These are phyloP conservation scores for Rhizopus sp. DNA, from an alignment of 371 early-diverging fungal species.

Conservation along the genomic window DNA sequence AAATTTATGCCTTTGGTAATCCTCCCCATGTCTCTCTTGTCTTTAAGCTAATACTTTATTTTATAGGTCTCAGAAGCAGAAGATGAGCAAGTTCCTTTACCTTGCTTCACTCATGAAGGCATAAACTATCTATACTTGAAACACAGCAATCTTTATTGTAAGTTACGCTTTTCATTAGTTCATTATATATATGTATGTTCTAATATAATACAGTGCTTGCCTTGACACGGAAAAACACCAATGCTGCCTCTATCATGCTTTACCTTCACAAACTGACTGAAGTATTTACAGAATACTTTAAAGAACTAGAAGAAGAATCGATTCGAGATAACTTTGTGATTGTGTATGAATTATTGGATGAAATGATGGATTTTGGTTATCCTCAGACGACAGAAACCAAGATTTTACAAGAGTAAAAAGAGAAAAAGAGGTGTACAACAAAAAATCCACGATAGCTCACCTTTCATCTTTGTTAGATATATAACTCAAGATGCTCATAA, in stretches of 20 bases:
- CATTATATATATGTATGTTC: not conserved
- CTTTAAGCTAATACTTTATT: not conserved
- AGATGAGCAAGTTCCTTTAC: conserved; percentile 89
- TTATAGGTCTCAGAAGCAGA: conserved; percentile 75
- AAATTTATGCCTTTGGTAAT: conserved; percentile 94
- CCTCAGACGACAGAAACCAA: conserved; percentile 98
- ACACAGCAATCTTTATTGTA: conserved; percentile 95
- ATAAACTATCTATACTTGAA: conserved; percentile 93
- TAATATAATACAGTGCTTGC: conserved; percentile 76
- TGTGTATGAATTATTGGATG: conserved; percentile 97
- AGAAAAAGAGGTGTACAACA: not conserved
- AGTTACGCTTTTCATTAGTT: conserved; percentile 24
- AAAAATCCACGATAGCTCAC: no score
- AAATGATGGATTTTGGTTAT: conserved; percentile 99
- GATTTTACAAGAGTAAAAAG: conserved; percentile 86
- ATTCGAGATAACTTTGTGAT: conserved; percentile 93
- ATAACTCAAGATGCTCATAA: conserved; percentile 98
- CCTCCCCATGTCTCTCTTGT: not conserved
- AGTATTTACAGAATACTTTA: conserved; percentile 97
- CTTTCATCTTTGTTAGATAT: conserved; percentile 55
- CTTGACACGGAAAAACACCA: conserved; percentile 95
- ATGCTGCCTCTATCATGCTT: conserved; percentile 92
- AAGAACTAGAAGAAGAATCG: conserved; percentile 97
- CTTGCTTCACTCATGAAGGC: conserved; percentile 93
- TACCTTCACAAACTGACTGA: conserved; percentile 93